Conservation (phyloP, 1,139 yeast species). For the Kodamaea plutei region DNA sequence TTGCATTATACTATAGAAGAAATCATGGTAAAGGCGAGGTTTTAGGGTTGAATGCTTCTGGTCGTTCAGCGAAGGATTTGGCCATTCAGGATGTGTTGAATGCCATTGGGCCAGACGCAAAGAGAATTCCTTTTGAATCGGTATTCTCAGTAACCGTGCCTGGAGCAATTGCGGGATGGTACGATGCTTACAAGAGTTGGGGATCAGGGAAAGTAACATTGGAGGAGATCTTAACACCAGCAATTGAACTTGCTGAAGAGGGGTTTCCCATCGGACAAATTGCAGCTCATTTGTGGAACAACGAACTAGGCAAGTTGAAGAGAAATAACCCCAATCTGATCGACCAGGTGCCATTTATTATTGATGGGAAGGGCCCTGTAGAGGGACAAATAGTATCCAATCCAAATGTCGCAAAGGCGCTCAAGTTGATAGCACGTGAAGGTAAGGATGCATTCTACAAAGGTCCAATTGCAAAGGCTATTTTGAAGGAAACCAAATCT, state of each 20-base stretch:
- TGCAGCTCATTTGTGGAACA: slow-evolving; percentile 52
- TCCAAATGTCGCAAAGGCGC: slow-evolving; percentile 49
- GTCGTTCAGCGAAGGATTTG: slow-evolving; percentile 57
- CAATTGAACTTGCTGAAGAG: slow-evolving; percentile 62
- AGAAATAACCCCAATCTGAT: slow-evolving; percentile 32
- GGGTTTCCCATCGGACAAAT: slow-evolving; percentile 67
- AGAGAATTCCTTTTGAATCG: slow-evolving; percentile 44
- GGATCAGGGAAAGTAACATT: slow-evolving; percentile 66
- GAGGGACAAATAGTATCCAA: slow-evolving; percentile 62
- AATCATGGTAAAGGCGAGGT: slow-evolving; percentile 30
- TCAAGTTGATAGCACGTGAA: slow-evolving; percentile 46
- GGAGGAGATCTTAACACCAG: slow-evolving; percentile 61
- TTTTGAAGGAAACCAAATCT: slow-evolving; percentile 48
- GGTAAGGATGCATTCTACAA: slow-evolving; percentile 68
- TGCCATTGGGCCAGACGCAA: slow-evolving; percentile 39
- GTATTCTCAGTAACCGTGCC: slow-evolving; percentile 68
- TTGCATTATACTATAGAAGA: slow-evolving; percentile 57
- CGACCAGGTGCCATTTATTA: slow-evolving; percentile 35
- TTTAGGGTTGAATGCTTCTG: slow-evolving; percentile 73
- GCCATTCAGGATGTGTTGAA: slow-evolving; percentile 47
- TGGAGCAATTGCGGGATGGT: slow-evolving; percentile 78
- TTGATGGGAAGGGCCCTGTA: slow-evolving; percentile 38
- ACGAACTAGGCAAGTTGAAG: slow-evolving; percentile 33
- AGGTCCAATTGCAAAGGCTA: slow-evolving; percentile 64
- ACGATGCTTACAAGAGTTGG: slow-evolving; percentile 63